Evolutionary conservation across 345 rosid genomes (phyloP).

Genomic region (Capsella bursapastoris): DNA sequence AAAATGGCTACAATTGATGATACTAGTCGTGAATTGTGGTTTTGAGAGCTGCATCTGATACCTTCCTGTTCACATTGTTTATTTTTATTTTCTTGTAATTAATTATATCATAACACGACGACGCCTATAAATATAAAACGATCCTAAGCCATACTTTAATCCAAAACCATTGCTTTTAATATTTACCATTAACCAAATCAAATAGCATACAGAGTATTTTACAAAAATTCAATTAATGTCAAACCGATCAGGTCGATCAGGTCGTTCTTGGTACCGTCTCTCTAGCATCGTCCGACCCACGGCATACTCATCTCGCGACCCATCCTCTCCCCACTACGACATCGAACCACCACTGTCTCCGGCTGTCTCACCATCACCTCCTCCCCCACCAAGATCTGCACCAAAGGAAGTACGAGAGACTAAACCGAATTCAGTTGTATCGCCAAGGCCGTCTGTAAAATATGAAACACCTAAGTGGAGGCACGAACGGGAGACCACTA

Average conservation of each 20-base stretch:
- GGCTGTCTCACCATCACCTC: background rate
- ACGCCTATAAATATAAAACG: background rate
- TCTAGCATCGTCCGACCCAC: conserved; percentile 32
- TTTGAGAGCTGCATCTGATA: conserved; percentile 28
- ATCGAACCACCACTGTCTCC: conserved; percentile 20
- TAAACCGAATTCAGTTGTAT: background rate
- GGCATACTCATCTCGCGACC: conserved; percentile 22
- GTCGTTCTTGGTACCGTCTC: conserved; percentile 42
- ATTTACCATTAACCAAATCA: background rate
- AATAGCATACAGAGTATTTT: background rate
- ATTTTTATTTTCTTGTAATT: background rate
- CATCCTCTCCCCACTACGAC: conserved; percentile 23
- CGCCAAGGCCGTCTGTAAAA: background rate
- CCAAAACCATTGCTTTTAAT: background rate
- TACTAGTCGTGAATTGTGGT: conserved; percentile 23
- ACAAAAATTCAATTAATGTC: conserved; percentile 28
- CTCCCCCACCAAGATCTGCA: background rate
- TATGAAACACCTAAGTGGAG: conserved; percentile 23
- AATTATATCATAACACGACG: background rate
- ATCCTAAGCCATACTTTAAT: background rate
- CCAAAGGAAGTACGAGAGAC: conserved; percentile 20
- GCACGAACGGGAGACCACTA: conserved; percentile 26
- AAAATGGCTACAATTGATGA: conserved; percentile 9
- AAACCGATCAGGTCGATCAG: conserved; percentile 8
- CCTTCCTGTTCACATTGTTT: conserved; percentile 14